Conservation (phyloP, 1,284 basidiomycete species). For the Pseudozyma flocculosa region DNA sequence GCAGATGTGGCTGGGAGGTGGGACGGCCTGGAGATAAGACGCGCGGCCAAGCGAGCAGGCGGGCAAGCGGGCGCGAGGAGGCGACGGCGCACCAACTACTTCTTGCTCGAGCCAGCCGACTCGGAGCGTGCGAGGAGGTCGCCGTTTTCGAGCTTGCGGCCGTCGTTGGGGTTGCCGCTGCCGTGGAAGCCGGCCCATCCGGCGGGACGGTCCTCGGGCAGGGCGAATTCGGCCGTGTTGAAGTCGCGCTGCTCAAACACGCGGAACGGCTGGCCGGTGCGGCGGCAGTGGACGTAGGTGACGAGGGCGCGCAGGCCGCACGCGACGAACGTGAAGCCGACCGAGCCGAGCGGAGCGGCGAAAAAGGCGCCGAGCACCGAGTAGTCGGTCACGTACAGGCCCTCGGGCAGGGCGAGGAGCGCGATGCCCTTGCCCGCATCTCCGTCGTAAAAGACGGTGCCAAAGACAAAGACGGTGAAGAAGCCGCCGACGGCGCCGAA, state of each 20-base stretch:
- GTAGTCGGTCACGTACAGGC: slow-evolving; percentile 54
- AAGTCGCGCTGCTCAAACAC: slow-evolving; percentile 39
- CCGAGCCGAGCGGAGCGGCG: slow-evolving; percentile 50
- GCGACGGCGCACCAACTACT: too few relatives aligned
- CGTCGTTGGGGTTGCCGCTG: slow-evolving; percentile 43
- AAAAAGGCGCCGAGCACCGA: slow-evolving; percentile 56
- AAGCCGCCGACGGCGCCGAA: slow-evolving; percentile 57
- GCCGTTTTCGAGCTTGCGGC: slow-evolving; percentile 23
- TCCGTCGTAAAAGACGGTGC: slow-evolving; percentile 51
- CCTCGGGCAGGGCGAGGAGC: slow-evolving; percentile 51
- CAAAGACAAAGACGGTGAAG: slow-evolving; percentile 57
- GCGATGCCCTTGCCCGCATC: slow-evolving; percentile 38
- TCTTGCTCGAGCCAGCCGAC: neutral
- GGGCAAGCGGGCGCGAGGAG: too few relatives aligned
- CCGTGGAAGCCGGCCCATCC: slow-evolving; percentile 33
- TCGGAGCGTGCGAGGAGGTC: slow-evolving; percentile 4
- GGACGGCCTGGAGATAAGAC: too few relatives aligned
- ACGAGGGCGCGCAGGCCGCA: slow-evolving; percentile 28
- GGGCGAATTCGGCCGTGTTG: slow-evolving; percentile 33
- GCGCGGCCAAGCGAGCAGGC: too few relatives aligned
- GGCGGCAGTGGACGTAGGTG: slow-evolving; percentile 26
- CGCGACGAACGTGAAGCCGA: slow-evolving; percentile 50
- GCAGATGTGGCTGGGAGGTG: too few relatives aligned
- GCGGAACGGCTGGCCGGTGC: slow-evolving; percentile 28
- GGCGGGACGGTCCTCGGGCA: slow-evolving; percentile 47